These are phyloP conservation scores for Myrica gale DNA, from an alignment of 306 rosid genomes.

Conservation along the genomic window DNA sequence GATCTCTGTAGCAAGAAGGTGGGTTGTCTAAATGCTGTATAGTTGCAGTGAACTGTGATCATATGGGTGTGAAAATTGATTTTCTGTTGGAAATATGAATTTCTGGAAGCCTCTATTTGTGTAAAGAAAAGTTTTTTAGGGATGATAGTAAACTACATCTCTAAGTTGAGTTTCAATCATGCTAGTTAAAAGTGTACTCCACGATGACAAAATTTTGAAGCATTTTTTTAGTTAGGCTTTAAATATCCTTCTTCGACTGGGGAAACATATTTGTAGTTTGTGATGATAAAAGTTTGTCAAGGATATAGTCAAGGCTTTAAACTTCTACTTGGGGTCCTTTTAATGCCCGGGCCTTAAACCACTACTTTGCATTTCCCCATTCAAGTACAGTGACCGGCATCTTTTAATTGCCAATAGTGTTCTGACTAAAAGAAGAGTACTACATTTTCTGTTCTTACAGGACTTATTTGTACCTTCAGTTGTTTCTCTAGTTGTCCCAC, in stretches of 20 bases:
- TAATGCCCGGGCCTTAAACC: neutral
- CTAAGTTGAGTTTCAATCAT: neutral
- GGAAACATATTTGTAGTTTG: neutral
- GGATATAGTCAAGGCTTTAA: neutral
- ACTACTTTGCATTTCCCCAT: neutral
- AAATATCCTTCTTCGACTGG: neutral
- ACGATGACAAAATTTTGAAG: conserved; percentile 11
- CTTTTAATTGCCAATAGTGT: neutral
- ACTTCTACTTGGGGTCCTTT: neutral
- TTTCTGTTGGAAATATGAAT: neutral
- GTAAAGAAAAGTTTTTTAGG: neutral
- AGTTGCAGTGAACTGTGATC: neutral
- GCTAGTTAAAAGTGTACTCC: neutral
- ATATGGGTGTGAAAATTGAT: neutral
- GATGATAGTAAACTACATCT: neutral
- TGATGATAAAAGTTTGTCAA: conserved; percentile 6
- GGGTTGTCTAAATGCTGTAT: neutral
- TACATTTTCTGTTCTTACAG: conserved; percentile 41
- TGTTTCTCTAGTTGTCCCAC: conserved; percentile 77
- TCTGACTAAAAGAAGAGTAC: conserved; percentile 4
- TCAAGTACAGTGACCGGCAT: neutral
- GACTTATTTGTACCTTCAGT: conserved; percentile 67
- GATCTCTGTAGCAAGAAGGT: neutral
- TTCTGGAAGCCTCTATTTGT: neutral
- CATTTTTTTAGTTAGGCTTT: neutral